Base-by-base conservation (phyloP, 2,329 filamentous ascomycete genomes). In the Alternaria arborescens region DNA sequence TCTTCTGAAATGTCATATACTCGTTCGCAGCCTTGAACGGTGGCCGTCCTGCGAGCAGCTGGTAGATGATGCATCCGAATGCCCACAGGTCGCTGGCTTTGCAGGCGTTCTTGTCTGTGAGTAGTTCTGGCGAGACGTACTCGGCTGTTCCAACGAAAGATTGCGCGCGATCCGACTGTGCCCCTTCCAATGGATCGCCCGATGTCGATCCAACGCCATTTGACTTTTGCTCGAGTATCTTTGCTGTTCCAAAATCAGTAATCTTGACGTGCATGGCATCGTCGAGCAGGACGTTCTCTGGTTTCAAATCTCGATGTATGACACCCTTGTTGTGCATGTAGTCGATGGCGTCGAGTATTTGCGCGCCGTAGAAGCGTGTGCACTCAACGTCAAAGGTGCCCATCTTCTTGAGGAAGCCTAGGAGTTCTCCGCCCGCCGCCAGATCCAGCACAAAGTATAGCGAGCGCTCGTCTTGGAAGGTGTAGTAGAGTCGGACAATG, bases 71-170 rank as follows among this genome's bases (percentile, higher is more conserved):
- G 81, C 95, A 99, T 10, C 95, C 95, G 82, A 97, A 99, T 3
- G 95, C 95, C 95, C 95, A 99, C 51, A 99, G 80, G 80, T 99
- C 95, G 78, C 95, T 98, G 43, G 94, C 92, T 81, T 98, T 99
- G 83, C 94, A 97, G 20, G 94, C 95, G 72, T 92, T 96, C 82
- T 98, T 98, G 74, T 97, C 93, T 30, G 92, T 97, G 55, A 99
- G 84, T n/a, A 99, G 85, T 78, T 99, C 95, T 0, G 95, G 95
- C 74, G 95, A 98, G 69, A 99, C 95, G 73, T 99, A 99, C 78
- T 99, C 95, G 11, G 95, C 95, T 0, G 95, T 99, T 38, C 95
- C 95, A 42, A 99, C 95, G 77, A 99, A 99, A 0, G 95, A 99
- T 36, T 92, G 92, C 12, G 94, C 93, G 67, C 93, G 87, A 66